Base-by-base conservation (phyloP, 192 early-diverging fungal species). In the Geosiphon pyriformis region DNA sequence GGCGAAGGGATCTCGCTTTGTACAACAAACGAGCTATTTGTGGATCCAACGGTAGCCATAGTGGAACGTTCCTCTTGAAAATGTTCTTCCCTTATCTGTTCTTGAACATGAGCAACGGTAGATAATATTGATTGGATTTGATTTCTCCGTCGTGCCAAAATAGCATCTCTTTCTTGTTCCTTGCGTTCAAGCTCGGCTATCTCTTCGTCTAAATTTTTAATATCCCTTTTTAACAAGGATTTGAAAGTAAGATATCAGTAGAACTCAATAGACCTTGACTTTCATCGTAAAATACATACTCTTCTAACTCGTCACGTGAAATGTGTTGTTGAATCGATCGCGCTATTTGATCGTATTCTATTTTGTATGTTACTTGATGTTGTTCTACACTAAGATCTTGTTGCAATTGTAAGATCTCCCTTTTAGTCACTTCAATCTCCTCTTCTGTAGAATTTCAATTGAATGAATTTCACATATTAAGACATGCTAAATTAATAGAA, bases 341-440 rank as follows among this genome's bases (percentile, higher is more conserved):
- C 15, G 85, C 84, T 1, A 86, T 58, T 46, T 34, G 68, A 67
- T 87, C 84, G 63, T 87, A 87, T 65, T 84, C 75, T 30, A 78
- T 15, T 37, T 81, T 82, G 47, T 82, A 78, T 46, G 69, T 61
- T 59, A 80, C 37, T n/a, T 68, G 42, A 12, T 65, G 59, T 46
- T 83, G 72, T 17, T 78, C 82, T 22, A 71, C 59, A 51, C 62
- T 70, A 23, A 87, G 53, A 26, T 77, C 69, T 23, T 67, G 59
- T 64, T 81, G 74, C 32, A 87, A 64, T 22, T 23, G 26, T 8
- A 33, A 67, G 47, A 86, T 87, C 17, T 84, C 77, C 1, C 23
- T 46, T 42, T 48, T 53, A 25, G 78, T 59, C 22, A 74, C 53
- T 18, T 61, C 65, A 12, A 80, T 72, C 7, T 78, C 75, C 23